Percentiles rank a stretch among this genome's conserved stretches.
Evolutionary conservation across 2,329 filamentous ascomycete genomes (phyloP).

Genomic region (Sordariomycetes sp.): DNA sequence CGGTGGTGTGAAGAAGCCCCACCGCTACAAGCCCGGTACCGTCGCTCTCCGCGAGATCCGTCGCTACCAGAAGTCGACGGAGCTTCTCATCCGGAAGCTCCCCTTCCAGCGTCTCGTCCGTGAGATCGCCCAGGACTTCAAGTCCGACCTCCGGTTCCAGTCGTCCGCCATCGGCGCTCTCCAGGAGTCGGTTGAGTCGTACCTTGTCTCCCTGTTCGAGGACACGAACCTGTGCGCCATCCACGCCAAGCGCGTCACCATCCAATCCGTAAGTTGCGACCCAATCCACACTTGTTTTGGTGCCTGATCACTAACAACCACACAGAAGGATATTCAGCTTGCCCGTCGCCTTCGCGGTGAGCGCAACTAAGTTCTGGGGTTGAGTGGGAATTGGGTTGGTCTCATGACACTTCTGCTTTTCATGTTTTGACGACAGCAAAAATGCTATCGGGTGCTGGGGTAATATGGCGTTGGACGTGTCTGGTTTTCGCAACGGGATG

Average conservation of each 20-base stretch:
- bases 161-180: conserved; percentile 94
- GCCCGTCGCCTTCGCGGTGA: conserved; percentile 91
- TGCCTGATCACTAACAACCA: conserved; percentile 1
- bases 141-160: conserved; percentile 94
- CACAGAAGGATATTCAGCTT: conserved; percentile 82
- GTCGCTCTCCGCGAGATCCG: conserved; percentile 98
- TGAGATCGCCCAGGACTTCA: conserved; percentile 95
- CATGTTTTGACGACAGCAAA: conserved; percentile 2
- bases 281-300: no score
- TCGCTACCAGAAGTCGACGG: conserved; percentile 95
- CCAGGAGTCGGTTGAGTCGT: conserved; percentile 97
- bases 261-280: conserved; percentile 48
- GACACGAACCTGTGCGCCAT: conserved; percentile 98
- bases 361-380: conserved; percentile 55
- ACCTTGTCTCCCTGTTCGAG: conserved; percentile 96
- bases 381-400: not conserved
- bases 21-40: conserved; percentile 83
- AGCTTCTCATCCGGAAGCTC: conserved; percentile 92
- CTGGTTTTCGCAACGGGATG: conserved; percentile 2
- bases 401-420: not conserved
- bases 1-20: conserved; percentile 94
- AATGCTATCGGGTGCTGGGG: conserved; percentile 1
- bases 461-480: conserved; percentile 3
- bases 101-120: conserved; percentile 96
- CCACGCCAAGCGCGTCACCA: conserved; percentile 98